phyloP scores from a whole-genome alignment of 495 filamentous ascomycete species.

The Penicillium angulare region DNA sequence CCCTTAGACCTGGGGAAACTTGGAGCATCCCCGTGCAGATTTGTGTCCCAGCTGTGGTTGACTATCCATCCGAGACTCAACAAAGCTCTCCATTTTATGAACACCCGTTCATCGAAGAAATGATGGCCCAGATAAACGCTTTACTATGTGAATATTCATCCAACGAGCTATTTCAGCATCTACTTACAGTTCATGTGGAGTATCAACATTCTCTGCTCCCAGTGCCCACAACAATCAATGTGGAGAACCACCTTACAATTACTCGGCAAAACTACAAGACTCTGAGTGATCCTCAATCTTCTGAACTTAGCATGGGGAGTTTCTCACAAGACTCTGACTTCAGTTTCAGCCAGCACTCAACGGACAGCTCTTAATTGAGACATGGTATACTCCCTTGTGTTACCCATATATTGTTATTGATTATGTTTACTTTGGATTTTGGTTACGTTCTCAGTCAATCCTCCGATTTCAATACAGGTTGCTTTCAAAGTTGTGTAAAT shows the following conservation, averaged over 20 bases:
- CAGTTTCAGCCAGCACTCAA: not conserved
- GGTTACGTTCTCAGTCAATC: not conserved
- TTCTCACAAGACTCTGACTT: not conserved
- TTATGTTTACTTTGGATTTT: not conserved
- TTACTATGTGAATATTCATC: constrained; percentile 14
- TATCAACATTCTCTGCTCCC: constrained; percentile 25
- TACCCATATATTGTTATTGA: not conserved
- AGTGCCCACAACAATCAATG: constrained; percentile 6
- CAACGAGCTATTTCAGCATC: constrained; percentile 10
- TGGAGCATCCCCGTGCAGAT: constrained; percentile 22
- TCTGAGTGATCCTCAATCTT: not conserved
- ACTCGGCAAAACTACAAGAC: not conserved
- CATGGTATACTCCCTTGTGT: too few species aligned
- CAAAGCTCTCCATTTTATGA: not conserved
- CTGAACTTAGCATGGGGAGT: not conserved
- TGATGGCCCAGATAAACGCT: constrained; percentile 19
- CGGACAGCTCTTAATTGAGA: not conserved
- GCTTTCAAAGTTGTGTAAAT: too few species aligned
- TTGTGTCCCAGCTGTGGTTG: constrained; percentile 6
- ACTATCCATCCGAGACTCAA: not conserved
- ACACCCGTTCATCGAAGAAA: constrained; percentile 11
- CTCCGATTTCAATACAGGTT: not conserved
- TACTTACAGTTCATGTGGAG: constrained; percentile 17
- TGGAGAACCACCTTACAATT: constrained; percentile 18
- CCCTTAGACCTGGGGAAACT: constrained; percentile 23